Base-by-base conservation (phyloP, 306 rosid genomes). In the Adenanthera pavonina region DNA sequence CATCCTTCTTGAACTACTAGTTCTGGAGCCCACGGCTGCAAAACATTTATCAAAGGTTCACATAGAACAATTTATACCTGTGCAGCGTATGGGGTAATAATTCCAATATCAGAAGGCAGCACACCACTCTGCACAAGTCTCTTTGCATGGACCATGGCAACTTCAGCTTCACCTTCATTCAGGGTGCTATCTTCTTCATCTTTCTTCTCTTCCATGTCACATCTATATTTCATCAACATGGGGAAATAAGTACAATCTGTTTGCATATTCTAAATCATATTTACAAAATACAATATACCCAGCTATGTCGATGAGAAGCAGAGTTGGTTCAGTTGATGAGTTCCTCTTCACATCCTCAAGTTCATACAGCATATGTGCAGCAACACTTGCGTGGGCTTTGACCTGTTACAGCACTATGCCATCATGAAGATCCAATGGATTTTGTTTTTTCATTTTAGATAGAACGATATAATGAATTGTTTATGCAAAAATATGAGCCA, bases 111-210 rank as follows among this genome's bases (percentile, higher is more conserved):
- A 81, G 97, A 93, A 86, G 97, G 92, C 74, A 80, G 94, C 75
- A 93, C 94, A 49, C 99, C 98, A 34, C 98, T 92, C 85, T 83
- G 90, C 78, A 92, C 86, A 60, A 95, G 89, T 84, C 96, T 81
- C 88, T 89, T 93, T 51, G 97, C 97, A 84, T 95, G 96, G 78
- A 88, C 92, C 48, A 93, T 84, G 19, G 98, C 97, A 81, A 95
- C 98, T 64, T 90, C 98, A 61, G 97, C 92, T 83, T 95, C 99
- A 76, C 99, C 97, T 86, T 95, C 98, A 83, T 95, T 95, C 75
- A 93, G 85, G 48, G 98, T 93, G 90, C 99, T 95, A 80, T 95
- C 99, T 82, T 92, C 99, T 91, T 95, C 98, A 83, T 95, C 98
- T 90, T 95, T 95, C 85, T 86, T 95, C 85, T 95, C 99, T 86